Evolutionary conservation across 805 yeast genomes (phyloP).

Genomic region (Wickerhamiella hasegawae): DNA sequence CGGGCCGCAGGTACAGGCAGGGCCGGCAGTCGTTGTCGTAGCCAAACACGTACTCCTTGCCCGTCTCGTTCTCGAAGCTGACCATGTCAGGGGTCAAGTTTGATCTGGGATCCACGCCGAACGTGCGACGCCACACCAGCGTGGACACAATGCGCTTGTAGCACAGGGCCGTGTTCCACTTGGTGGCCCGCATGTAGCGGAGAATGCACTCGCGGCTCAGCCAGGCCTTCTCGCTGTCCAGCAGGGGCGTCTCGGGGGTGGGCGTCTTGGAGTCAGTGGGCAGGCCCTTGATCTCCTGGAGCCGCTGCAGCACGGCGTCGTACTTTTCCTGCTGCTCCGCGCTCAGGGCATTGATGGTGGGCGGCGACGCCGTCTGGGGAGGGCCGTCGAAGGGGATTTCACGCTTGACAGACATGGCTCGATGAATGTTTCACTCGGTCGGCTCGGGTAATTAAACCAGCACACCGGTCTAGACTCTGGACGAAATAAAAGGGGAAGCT

Average conservation of each 20-base stretch:
- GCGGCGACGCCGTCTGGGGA: conserved; percentile 35
- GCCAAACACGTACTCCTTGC: conserved; percentile 84
- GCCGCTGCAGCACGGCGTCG: conserved; percentile 43
- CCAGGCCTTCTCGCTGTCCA: conserved; percentile 69
- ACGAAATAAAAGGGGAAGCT: too few relatives aligned
- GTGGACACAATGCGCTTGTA: conserved; percentile 61
- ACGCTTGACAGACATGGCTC: too few relatives aligned
- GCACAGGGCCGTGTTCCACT: conserved; percentile 65
- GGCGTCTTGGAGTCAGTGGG: conserved; percentile 27
- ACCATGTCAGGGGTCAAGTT: conserved; percentile 21
- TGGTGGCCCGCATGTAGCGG: conserved; percentile 84
- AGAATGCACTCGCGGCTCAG: conserved; percentile 79
- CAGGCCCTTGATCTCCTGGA: conserved; percentile 34
- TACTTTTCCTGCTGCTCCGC: conserved; percentile 45
- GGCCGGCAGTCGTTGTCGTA: conserved; percentile 84
- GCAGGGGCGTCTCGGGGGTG: conserved; percentile 25
- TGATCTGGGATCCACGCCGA: conserved; percentile 44
- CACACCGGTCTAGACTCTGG: too few relatives aligned
- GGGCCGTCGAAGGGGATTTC: conserved; percentile 40
- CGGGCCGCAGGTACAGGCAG: conserved; percentile 81
- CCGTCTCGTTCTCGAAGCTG: conserved; percentile 65
- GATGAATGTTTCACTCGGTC: too few relatives aligned
- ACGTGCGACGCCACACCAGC: conserved; percentile 84
- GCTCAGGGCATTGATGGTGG: conserved; percentile 31
- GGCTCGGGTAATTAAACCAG: too few relatives aligned